Percentiles rank a stretch among this genome's conserved stretches.
Evolutionary conservation across 371 early-diverging fungal species (phyloP).

Genomic region (Chytridium lagenaria): DNA sequence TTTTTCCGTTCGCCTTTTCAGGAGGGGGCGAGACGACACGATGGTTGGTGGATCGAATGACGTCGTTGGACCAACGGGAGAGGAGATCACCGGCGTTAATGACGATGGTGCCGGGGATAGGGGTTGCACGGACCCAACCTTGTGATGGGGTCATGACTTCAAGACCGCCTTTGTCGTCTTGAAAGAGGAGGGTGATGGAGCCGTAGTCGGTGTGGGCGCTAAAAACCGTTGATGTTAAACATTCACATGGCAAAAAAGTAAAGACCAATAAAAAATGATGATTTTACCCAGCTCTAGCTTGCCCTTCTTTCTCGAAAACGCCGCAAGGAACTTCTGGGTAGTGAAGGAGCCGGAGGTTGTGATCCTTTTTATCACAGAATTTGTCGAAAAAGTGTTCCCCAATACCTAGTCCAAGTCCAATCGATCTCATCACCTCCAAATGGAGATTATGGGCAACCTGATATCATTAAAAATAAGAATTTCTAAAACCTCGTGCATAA

Average conservation of each 20-base stretch:
- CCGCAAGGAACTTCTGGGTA: constrained; percentile 26
- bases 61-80: constrained; percentile 74
- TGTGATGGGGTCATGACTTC: constrained; percentile 63
- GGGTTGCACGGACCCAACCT: constrained; percentile 69
- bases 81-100: constrained; percentile 77
- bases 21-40: constrained; percentile 59
- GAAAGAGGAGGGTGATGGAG: constrained; percentile 72
- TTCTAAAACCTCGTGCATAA: background rate
- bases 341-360: constrained; percentile 40
- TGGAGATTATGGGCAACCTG: constrained; percentile 21
- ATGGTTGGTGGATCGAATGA: constrained; percentile 72
- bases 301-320: constrained; percentile 13
- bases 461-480: background rate
- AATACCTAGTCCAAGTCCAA: constrained; percentile 38
- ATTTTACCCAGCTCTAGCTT: constrained; percentile 20
- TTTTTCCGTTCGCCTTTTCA: constrained; percentile 51
- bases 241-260: background rate
- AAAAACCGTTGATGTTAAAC: background rate
- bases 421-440: constrained; percentile 32
- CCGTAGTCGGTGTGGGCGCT: constrained; percentile 71
- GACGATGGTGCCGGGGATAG: constrained; percentile 64
- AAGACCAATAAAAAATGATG: background rate
- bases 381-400: constrained; percentile 26
- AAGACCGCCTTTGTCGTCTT: constrained; percentile 71
- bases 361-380: constrained; percentile 35